Percentiles rank a stretch among this genome's conserved stretches.
phyloP scores from a whole-genome alignment of 1,284 basidiomycete species.

The Trametes hirsuta region DNA sequence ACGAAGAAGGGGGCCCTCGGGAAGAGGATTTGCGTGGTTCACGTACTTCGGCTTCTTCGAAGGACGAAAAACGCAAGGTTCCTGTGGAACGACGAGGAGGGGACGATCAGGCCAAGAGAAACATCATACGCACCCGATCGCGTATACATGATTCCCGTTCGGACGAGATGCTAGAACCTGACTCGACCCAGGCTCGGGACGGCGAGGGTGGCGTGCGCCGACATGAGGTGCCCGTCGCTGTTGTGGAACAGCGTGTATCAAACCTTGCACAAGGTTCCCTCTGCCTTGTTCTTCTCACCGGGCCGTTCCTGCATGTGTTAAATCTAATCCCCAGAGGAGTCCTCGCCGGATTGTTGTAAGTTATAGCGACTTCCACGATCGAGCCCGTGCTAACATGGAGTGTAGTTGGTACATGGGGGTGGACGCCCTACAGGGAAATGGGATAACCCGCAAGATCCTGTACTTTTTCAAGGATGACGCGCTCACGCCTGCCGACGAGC shows the following conservation, averaged over 20 bases:
- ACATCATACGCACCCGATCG: slow-evolving; percentile 18
- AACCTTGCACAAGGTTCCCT: slow-evolving; percentile 85
- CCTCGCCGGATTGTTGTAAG: slow-evolving; percentile 75
- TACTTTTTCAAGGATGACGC: slow-evolving; percentile 81
- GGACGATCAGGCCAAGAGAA: neutral
- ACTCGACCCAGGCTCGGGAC: slow-evolving; percentile 30
- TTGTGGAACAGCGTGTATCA: slow-evolving; percentile 89
- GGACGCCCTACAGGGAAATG: slow-evolving; percentile 81
- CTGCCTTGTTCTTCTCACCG: slow-evolving; percentile 79
- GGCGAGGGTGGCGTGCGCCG: slow-evolving; percentile 30
- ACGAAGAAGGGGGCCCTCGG: slow-evolving; percentile 42
- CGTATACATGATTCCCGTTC: slow-evolving; percentile 26
- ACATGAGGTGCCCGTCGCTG: slow-evolving; percentile 71
- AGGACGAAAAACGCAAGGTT: slow-evolving; percentile 13
- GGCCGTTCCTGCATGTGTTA: slow-evolving; percentile 82
- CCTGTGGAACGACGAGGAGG: neutral
- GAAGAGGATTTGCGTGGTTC: neutral
- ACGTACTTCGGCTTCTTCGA: neutral
- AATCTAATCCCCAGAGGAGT: slow-evolving; percentile 77
- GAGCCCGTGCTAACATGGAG: slow-evolving; percentile 23
- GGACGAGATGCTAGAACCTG: slow-evolving; percentile 36
- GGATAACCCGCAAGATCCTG: slow-evolving; percentile 83
- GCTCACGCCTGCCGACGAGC: slow-evolving; percentile 66
- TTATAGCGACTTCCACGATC: slow-evolving; percentile 20
- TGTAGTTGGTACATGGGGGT: slow-evolving; percentile 89